These are phyloP conservation scores for Phaeoacremonium minimum DNA, from an alignment of 2,329 filamentous ascomycete species.

Conservation along the genomic window DNA sequence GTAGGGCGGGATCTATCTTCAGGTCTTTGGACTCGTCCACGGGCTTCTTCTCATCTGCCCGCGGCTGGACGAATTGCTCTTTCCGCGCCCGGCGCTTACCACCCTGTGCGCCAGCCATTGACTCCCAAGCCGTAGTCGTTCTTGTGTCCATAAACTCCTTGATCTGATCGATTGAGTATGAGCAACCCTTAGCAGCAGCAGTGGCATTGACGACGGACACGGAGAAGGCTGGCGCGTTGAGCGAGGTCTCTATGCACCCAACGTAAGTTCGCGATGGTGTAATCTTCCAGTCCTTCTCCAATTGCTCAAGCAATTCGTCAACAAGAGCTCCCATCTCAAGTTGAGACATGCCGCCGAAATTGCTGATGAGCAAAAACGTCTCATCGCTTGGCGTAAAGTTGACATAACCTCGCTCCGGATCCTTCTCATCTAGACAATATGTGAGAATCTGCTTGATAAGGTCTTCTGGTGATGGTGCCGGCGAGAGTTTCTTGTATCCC, in stretches of 20 bases:
- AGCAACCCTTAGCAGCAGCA: slow-evolving; percentile 35
- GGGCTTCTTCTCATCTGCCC: slow-evolving; percentile 24
- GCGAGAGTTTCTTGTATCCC: slow-evolving; percentile 52
- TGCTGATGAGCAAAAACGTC: slow-evolving; percentile 50
- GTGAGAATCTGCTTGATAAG: slow-evolving; percentile 54
- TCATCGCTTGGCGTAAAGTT: slow-evolving; percentile 42
- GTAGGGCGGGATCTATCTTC: slow-evolving; percentile 43
- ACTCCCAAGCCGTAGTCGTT: slow-evolving; percentile 54
- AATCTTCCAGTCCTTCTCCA: slow-evolving; percentile 41
- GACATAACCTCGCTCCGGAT: slow-evolving; percentile 45
- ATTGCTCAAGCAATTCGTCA: slow-evolving; percentile 47
- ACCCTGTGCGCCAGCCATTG: slow-evolving; percentile 41
- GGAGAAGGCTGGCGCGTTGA: slow-evolving; percentile 69
- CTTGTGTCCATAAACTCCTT: slow-evolving; percentile 60
- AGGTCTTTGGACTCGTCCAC: slow-evolving; percentile 35
- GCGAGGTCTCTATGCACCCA: slow-evolving; percentile 66
- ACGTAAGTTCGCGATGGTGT: slow-evolving; percentile 50
- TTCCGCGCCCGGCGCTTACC: slow-evolving; percentile 30
- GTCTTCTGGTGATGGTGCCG: slow-evolving; percentile 40
- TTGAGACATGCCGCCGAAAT: slow-evolving; percentile 55
- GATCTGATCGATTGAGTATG: slow-evolving; percentile 48
- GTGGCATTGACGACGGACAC: slow-evolving; percentile 61
- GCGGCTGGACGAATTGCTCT: slow-evolving; percentile 37
- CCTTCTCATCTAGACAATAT: slow-evolving; percentile 54
- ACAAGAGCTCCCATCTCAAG: slow-evolving; percentile 52